Evolutionary conservation across 805 yeast species (phyloP), one percentile per base, ranked within the genome.

Genomic region (Lachancea kluyveri): DNA sequence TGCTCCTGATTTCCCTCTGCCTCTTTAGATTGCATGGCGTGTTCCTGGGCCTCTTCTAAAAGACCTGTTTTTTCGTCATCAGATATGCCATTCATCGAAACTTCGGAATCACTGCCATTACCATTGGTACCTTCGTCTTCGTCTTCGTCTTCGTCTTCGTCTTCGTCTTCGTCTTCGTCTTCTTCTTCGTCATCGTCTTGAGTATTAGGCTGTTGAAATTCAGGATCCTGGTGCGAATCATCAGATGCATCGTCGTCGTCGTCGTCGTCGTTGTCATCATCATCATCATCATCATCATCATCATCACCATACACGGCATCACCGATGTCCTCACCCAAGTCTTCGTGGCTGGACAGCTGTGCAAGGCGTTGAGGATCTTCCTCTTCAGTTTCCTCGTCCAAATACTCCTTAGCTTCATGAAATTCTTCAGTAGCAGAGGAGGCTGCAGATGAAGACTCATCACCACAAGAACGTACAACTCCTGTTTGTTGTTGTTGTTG

Each of bases 281-380:
- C 72, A 3, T 72, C 71, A n/a, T 43, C 63, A 19, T 30, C 34
- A 4, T 30, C 34, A 12, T 24, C 34, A 9, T 24, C 13, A 16
- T 30, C 34, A 14, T 30, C 34, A 4, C 28, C 34, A 18, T 38
- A 44, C 30, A 52, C 49, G 24, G 40, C 43, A 41, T 52, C 53
- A 23, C 28, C 54, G 18, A 28, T 33, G 9, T 37, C 48, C 4
- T 26, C 20, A 9, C 14, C 21, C 12, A 13, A 6, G 5, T 18
- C 29, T 6, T 26, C 29, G 8, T 19, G 16, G 4, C 13, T 17
- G 5, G 12, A 17, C 5, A 11, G 8, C 10, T 15, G 10, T 13
- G 9, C 16, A 25, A 18, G 15, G 10, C 5, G 14, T 13, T 15
- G 8, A 6, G 4, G 14, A 10, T 28, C 16, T 21, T 21, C 23